Percentiles rank a stretch among this genome's conserved stretches.
Conservation (phyloP, 306 rosid genomes). For the Carpinus viminea region DNA sequence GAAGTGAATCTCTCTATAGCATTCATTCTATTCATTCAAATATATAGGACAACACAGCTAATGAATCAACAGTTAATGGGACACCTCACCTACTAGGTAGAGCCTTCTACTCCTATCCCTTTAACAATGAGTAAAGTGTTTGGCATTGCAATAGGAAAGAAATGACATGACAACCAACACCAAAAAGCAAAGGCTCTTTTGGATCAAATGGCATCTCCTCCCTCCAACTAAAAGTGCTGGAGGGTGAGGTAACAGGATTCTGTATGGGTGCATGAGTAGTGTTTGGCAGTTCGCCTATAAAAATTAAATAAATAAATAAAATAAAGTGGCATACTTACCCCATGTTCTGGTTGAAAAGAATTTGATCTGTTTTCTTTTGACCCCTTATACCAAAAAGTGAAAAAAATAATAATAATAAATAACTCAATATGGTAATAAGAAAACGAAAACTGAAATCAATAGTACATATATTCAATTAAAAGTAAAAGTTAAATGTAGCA, state of each 20-base stretch:
- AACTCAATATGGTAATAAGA: slow-evolving; percentile 39
- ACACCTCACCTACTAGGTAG: too few relatives aligned
- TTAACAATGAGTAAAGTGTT: background rate
- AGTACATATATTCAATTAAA: slow-evolving; percentile 4
- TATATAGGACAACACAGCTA: too few relatives aligned
- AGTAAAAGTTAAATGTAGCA: slow-evolving; percentile 1
- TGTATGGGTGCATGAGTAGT: background rate
- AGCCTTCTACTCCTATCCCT: too few relatives aligned
- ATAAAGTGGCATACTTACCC: slow-evolving; percentile 45
- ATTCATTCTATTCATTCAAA: too few relatives aligned
- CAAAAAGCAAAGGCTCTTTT: slow-evolving; percentile 16
- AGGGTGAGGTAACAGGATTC: background rate
- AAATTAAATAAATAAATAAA: background rate
- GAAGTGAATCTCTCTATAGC: too few relatives aligned
- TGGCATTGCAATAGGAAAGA: background rate
- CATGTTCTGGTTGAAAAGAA: slow-evolving; percentile 51
- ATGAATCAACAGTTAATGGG: too few relatives aligned
- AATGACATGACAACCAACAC: background rate
- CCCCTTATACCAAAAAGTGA: slow-evolving; percentile 63
- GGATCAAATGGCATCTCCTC: background rate
- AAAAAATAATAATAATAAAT: slow-evolving; percentile 21
- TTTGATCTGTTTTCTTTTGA: slow-evolving; percentile 81
- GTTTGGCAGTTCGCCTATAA: background rate
- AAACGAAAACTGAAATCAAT: slow-evolving; percentile 16
- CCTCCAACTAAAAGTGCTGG: background rate